These are phyloP conservation scores for Fusarium sp. DNA, from an alignment of 2,329 filamentous ascomycete species.

Conservation along the genomic window DNA sequence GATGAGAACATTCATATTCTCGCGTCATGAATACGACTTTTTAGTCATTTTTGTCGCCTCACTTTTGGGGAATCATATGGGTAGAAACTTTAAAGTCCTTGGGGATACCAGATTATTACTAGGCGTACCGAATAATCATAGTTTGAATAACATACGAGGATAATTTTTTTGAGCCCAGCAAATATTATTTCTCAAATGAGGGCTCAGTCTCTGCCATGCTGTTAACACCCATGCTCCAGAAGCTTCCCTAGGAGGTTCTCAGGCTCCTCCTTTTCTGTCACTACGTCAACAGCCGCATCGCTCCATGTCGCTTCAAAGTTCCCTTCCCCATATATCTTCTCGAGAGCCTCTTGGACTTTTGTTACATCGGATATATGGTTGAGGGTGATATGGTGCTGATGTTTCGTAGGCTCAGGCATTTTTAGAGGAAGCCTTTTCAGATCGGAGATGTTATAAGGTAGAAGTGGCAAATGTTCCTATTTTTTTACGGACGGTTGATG, in stretches of 20 bases:
- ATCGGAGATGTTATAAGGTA: not conserved
- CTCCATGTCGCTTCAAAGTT: not conserved
- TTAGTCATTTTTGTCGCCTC: not conserved
- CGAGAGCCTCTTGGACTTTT: not conserved
- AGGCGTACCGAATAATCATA: not conserved
- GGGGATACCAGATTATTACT: not conserved
- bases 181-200: not conserved
- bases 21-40: not conserved
- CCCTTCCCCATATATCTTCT: slow-evolving; percentile 1
- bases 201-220: accelerated
- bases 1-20: not conserved
- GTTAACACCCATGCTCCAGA: not conserved
- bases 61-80: not conserved
- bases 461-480: too few relatives aligned
- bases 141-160: not conserved
- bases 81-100: not conserved
- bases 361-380: not conserved
- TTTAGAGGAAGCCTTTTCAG: not conserved
- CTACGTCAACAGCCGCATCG: not conserved
- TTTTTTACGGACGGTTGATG: too few relatives aligned
- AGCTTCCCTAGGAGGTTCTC: not conserved
- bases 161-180: not conserved
- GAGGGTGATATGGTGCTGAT: not conserved
- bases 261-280: not conserved
- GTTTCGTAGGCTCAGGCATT: not conserved